Evolutionary conservation across 768 basidiomycete species (phyloP), one percentile per base, ranked within the genome.

Genomic region (Rhizopogon vesiculosus): DNA sequence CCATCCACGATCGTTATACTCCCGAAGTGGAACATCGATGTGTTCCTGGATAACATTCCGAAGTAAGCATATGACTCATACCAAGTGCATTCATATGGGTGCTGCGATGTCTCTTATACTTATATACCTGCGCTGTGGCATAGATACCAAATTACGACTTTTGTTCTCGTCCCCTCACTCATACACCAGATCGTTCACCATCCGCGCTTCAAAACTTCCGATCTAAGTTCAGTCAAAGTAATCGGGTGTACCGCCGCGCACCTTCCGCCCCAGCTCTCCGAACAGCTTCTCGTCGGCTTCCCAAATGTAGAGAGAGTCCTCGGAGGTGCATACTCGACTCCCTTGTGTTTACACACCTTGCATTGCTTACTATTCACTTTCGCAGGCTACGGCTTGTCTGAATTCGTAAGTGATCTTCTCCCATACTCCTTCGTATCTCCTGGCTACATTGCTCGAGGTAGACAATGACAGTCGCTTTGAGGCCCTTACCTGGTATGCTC

Each of bases 341-440:
- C 5, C 25, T 49, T 7, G n/a, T 52, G 7, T 10, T 10, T 5
- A 5, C 6, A 9, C 7, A 8, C 3, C 6, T 29, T 22, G n/a
- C n/a, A 3, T 25, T 25, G 40, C 13, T 59, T 25, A 33, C 40
- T 31, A 25, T 18, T 33, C 56, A 7, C 16, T 45, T 53, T 48
- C 22, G 25, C 51, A 83, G 84, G 83, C 0, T 87, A 84, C 57
- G 86, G 85, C 13, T 76, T 84, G 74, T 83, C 83, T 0, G 84
- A 86, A 73, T 64, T 64, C 31, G 83, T 83, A 59, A 57, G 83
- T 72, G 3, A 28, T 25, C 43, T 31, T 25, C 15, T 50, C 45
- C 5, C 39, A 40, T 19, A 25, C 25, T 25, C 29, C 4, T 25
- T 25, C 25, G 25, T 25, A 25, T 25, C 25, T 18, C 18, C 44